Evolutionary conservation across 2,329 filamentous ascomycete species (phyloP), one percentile per base, ranked within the genome.

Genomic region (Fusarium liriodendri): DNA sequence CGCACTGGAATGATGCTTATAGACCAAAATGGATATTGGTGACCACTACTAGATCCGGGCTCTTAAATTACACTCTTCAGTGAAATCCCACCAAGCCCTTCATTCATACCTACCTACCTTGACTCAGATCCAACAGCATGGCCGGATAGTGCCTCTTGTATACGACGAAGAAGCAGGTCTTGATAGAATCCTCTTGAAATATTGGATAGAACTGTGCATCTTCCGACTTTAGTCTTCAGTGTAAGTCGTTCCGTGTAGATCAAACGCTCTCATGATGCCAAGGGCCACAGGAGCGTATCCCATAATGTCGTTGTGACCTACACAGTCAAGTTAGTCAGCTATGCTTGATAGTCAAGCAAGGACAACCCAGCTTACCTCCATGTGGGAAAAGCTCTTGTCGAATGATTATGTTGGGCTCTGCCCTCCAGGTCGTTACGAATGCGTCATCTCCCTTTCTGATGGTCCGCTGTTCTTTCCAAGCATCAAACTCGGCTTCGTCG

Each of bases 231-330:
- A 66, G 22, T 66, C 37, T 27, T 78, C 61, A 18, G 60, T 64
- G 40, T 81, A 82, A 29, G 77, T 72, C 20, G 80, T 82, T 25
- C 81, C 81, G 10, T 80, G 66, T 58, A 80, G 76, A 62, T 88
- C 89, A 80, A 94, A 94, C 2, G 89, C 89, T 68, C 91, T 87
- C 84, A 92, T 87, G 1, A 94, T 87, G 3, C 92, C 92, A 42
- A 93, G 82, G 10, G 88, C 81, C 18, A 94, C 89, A 5, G 91
- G 87, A 1, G 91, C 87, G 78, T 89, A 93, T 8, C 89, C 89
- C 80, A 94, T 88, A 42, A 95, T 87, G 60, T 89, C 85, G 78
- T 94, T 95, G 79, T 95, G 93, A 7, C 90, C 92, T 93, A 64
- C 10, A 16, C 5, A 29, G 18, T 22, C 20, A 25, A 9, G 40